Evolutionary conservation across 1,139 yeast species (phyloP).

Genomic region (Kluyveromyces marxianus): DNA sequence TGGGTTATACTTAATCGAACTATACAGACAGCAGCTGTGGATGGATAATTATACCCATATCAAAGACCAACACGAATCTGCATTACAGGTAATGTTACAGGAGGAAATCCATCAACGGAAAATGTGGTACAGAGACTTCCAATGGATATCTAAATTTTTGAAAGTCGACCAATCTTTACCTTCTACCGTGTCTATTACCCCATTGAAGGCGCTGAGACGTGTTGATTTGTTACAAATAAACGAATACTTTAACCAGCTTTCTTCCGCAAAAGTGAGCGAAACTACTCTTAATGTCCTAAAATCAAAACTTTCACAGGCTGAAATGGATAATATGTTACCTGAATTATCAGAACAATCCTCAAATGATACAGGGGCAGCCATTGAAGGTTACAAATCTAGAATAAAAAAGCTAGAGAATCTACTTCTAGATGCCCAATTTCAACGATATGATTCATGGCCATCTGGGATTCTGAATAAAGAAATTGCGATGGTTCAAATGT

Average conservation of each 20-base stretch:
- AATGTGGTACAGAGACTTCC: constrained; percentile 60
- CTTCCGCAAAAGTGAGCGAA: constrained; percentile 20
- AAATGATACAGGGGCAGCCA: constrained; percentile 20
- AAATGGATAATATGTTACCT: neutral
- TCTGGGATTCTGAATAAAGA: constrained; percentile 23
- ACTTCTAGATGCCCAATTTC: constrained; percentile 58
- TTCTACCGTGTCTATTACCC: neutral
- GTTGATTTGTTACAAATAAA: constrained; percentile 18
- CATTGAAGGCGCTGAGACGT: neutral
- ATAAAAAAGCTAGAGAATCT: constrained; percentile 59
- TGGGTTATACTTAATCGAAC: constrained; percentile 70
- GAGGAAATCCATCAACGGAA: constrained; percentile 51
- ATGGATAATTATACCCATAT: constrained; percentile 44
- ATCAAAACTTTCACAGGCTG: constrained; percentile 39
- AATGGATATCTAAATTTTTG: constrained; percentile 37
- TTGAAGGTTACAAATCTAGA: constrained; percentile 51
- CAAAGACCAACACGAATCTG: constrained; percentile 49
- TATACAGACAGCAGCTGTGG: constrained; percentile 65
- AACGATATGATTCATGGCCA: constrained; percentile 55
- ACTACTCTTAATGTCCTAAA: constrained; percentile 39
- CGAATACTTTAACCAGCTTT: constrained; percentile 26
- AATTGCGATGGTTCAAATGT: constrained; percentile 1
- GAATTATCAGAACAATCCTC: constrained; percentile 2
- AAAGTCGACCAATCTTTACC: constrained; percentile 29
- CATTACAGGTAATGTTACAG: constrained; percentile 48